Evolutionary conservation across 148 eudicot genomes (phyloP).

Genomic region (Vaccinium macrocarpon): DNA sequence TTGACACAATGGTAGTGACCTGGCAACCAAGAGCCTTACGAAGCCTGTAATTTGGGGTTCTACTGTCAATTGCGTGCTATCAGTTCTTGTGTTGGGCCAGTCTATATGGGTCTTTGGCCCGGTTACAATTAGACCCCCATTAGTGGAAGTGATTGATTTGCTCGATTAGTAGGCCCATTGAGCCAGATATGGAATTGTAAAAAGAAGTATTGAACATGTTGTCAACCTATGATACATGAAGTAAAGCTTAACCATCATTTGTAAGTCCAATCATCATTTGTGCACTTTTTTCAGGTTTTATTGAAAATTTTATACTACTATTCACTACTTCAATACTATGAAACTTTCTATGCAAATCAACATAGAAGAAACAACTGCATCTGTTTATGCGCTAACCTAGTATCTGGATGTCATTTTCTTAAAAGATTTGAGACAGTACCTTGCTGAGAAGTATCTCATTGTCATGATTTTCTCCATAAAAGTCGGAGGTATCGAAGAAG

Average conservation of each 20-base stretch:
- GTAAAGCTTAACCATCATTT: not conserved
- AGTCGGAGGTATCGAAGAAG: conserved; percentile 44
- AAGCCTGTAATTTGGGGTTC: not conserved
- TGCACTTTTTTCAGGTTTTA: too few species aligned
- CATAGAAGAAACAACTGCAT: not conserved
- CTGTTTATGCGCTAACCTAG: not conserved
- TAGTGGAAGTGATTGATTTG: not conserved
- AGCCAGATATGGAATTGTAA: not conserved
- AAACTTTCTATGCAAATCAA: not conserved
- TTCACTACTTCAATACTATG: not conserved
- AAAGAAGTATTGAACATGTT: not conserved
- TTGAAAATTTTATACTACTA: not conserved
- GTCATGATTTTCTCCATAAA: conserved; percentile 34
- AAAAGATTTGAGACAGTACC: conserved; percentile 18
- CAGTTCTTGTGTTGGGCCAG: not conserved
- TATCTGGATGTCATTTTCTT: not conserved
- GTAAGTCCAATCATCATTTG: not conserved
- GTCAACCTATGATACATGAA: not conserved
- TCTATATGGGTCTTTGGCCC: not conserved
- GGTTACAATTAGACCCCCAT: not conserved
- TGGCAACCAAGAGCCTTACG: not conserved
- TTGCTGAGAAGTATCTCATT: conserved; percentile 54
- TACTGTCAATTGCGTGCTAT: not conserved
- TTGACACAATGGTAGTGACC: not conserved
- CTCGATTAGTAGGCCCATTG: not conserved